Conservation (phyloP, 352 stramenopile species). For the Phytophthora ohioensis region DNA sequence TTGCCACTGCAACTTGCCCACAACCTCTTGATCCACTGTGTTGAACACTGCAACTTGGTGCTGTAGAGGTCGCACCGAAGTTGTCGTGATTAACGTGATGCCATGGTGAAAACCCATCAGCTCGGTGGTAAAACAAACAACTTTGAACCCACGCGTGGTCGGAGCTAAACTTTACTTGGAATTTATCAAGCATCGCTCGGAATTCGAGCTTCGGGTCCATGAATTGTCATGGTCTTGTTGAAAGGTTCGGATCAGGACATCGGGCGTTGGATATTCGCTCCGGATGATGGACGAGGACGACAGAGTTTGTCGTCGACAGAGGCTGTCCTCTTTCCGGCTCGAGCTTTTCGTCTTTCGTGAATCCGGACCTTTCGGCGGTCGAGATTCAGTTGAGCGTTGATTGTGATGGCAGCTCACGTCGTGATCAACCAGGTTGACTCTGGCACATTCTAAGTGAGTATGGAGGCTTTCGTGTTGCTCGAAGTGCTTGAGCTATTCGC, state of each 20-base stretch:
- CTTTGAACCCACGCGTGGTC: conserved; percentile 3
- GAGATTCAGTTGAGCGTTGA: conserved; percentile 20
- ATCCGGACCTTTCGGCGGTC: conserved; percentile 11
- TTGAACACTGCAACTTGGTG: conserved; percentile 12
- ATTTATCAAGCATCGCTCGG: not conserved
- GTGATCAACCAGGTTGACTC: conserved; percentile 8
- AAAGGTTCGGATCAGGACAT: conserved; percentile 3
- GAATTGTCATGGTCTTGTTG: conserved; percentile 2
- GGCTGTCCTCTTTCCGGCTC: conserved; percentile 31
- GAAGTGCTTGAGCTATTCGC: not conserved
- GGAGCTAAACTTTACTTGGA: not conserved
- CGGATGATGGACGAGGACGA: not conserved
- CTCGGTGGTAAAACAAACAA: conserved; percentile 1
- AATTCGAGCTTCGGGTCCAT: not conserved
- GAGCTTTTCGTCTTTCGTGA: conserved; percentile 27
- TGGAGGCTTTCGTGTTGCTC: not conserved
- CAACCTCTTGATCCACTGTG: conserved; percentile 9
- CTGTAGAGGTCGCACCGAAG: conserved; percentile 16
- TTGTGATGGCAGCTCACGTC: conserved; percentile 1
- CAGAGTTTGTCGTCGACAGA: conserved; percentile 17
- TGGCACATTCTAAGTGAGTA: not conserved
- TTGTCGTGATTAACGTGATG: not conserved
- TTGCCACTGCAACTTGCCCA: conserved; percentile 8
- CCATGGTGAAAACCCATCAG: not conserved
- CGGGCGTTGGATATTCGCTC: conserved; percentile 7